Conservation (phyloP, 805 yeast species). For the Metschnikowia cerradonensis region DNA sequence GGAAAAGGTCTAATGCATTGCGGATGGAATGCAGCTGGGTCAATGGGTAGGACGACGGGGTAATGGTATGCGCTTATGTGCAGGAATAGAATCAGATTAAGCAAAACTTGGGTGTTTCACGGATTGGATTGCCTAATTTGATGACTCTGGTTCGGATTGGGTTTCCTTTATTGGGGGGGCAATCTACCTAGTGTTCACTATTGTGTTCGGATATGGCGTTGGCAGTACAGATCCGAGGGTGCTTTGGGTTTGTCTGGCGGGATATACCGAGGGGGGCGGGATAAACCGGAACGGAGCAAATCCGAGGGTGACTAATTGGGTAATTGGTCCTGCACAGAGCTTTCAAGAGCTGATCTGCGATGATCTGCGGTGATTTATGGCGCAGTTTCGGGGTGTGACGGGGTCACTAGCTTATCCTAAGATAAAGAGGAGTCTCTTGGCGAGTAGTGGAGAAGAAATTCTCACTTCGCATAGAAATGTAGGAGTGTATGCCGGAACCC, state of each 20-base stretch:
- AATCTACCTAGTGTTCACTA: too few relatives aligned
- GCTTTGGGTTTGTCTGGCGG: too few relatives aligned
- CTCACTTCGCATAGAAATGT: background rate
- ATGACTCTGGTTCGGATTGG: too few relatives aligned
- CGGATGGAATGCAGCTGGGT: background rate
- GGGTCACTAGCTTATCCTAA: background rate
- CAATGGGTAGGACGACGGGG: background rate
- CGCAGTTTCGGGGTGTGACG: background rate
- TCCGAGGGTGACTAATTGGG: too few relatives aligned
- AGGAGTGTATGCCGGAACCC: background rate
- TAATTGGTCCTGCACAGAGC: background rate
- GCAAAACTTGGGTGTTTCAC: too few relatives aligned
- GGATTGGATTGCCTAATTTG: too few relatives aligned
- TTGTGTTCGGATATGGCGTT: background rate
- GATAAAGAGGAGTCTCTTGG: slow-evolving; percentile 2
- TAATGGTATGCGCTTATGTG: background rate
- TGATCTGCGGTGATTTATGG: background rate
- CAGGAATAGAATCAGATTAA: too few relatives aligned
- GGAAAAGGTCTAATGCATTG: too few relatives aligned
- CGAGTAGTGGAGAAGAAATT: background rate
- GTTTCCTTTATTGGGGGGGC: too few relatives aligned
- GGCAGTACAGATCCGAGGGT: background rate
- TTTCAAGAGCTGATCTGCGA: too few relatives aligned
- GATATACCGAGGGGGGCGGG: too few relatives aligned
- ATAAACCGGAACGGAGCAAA: too few relatives aligned